Conservation (phyloP, 192 early-diverging fungal species). For the Podila verticillata region DNA sequence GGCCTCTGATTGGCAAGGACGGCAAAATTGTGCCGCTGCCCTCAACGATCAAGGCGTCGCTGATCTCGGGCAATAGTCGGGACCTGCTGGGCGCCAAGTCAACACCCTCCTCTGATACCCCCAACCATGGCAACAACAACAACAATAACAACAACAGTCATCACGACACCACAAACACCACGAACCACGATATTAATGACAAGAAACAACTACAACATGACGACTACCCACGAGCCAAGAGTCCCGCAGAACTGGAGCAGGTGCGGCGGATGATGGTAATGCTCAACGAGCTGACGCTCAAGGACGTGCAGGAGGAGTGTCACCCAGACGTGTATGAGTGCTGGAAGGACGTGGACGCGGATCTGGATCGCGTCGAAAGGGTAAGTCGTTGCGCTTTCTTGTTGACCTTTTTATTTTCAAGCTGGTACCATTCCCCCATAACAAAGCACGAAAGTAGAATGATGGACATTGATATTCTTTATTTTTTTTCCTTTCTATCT, state of each 20-base stretch:
- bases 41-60: conserved; percentile 39
- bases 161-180: background rate
- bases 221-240: background rate
- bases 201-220: background rate
- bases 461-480: background rate
- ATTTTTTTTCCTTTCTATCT: conserved; percentile 1
- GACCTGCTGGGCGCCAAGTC: background rate
- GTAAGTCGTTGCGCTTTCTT: conserved; percentile 10
- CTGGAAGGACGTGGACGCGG: conserved; percentile 49
- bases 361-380: conserved; percentile 44
- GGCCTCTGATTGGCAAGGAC: conserved; percentile 41
- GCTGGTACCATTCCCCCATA: too few species aligned
- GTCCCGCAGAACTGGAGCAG: conserved; percentile 14
- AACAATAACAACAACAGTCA: conserved; percentile 3
- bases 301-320: conserved; percentile 47
- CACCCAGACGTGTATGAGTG: conserved; percentile 50
- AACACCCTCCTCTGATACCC: background rate
- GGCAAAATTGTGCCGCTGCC: conserved; percentile 37
- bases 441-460: too few species aligned
- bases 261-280: conserved; percentile 44
- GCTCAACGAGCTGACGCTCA: conserved; percentile 45
- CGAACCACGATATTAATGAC: conserved; percentile 4
- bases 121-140: background rate
- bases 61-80: conserved; percentile 1
- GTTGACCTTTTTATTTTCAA: conserved; percentile 3